Evolutionary conservation across 805 yeast species (phyloP).

Genomic region (Grigorovia transvaalensis): DNA sequence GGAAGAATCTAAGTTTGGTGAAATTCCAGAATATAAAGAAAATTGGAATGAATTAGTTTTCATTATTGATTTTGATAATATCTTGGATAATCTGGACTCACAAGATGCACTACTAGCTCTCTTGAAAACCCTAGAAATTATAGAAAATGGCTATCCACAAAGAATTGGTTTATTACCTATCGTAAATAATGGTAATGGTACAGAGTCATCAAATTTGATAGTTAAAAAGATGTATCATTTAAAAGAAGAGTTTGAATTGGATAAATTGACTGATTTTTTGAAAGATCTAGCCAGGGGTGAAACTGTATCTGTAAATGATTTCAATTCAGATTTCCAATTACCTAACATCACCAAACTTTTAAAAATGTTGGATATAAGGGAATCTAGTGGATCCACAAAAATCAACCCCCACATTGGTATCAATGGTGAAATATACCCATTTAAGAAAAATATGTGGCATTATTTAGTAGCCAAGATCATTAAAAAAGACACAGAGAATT

Average conservation of each 20-base stretch:
- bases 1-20: constrained; percentile 40
- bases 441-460: constrained; percentile 45
- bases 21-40: constrained; percentile 57
- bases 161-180: constrained; percentile 79
- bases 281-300: constrained; percentile 8
- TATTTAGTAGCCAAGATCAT: constrained; percentile 42
- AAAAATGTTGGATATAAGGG: constrained; percentile 32
- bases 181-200: constrained; percentile 1
- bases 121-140: constrained; percentile 38
- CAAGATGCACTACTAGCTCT: constrained; percentile 39
- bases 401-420: constrained; percentile 40
- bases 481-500: constrained; percentile 38
- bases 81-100: constrained; percentile 26
- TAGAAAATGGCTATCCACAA: constrained; percentile 55
- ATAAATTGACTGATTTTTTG: constrained; percentile 12
- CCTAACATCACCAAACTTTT: constrained; percentile 22
- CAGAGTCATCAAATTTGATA: constrained; percentile 13
- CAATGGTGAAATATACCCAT: constrained; percentile 59
- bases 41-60: constrained; percentile 70
- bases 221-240: constrained; percentile 20
- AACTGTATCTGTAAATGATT: constrained; percentile 3
- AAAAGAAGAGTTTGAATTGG: constrained; percentile 7
- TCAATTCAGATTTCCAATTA: neutral
- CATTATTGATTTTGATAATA: constrained; percentile 44
- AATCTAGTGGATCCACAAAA: constrained; percentile 13